These are phyloP conservation scores for Penicillium decumbens DNA, from an alignment of 2,329 filamentous ascomycete genomes.

Conservation along the genomic window DNA sequence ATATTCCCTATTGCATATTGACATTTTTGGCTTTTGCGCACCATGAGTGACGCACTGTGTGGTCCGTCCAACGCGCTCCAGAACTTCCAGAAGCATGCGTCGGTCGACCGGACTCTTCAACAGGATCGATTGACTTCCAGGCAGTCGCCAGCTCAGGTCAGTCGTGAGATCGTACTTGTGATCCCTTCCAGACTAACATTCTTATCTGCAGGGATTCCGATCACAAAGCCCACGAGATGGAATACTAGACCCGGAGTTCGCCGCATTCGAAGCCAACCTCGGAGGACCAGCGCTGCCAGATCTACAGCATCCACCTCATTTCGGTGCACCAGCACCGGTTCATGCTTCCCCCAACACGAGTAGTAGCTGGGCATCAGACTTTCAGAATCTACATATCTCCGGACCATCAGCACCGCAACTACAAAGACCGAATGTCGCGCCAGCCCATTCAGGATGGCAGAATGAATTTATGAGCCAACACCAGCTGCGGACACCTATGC, in stretches of 20 bases:
- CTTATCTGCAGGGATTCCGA: constrained; percentile 54
- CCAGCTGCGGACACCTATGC: constrained; percentile 24
- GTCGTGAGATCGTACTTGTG: constrained; percentile 5
- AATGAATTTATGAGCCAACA: constrained; percentile 53
- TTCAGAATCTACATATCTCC: constrained; percentile 43
- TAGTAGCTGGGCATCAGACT: constrained; percentile 44
- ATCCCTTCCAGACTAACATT: constrained; percentile 8
- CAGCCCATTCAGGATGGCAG: constrained; percentile 51
- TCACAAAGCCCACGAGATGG: constrained; percentile 53
- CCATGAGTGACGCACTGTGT: constrained; percentile 65
- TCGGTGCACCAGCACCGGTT: constrained; percentile 25
- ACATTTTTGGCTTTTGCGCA: constrained; percentile 13
- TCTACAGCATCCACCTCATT: constrained; percentile 35
- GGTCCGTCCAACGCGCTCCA: constrained; percentile 72
- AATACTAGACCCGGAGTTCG: constrained; percentile 61
- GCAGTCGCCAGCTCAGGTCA: constrained; percentile 53
- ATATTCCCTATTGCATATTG: background rate
- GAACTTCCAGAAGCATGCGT: constrained; percentile 65
- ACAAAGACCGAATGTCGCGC: constrained; percentile 42
- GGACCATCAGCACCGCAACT: constrained; percentile 44
- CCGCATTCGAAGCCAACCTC: constrained; percentile 56
- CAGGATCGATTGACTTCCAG: constrained; percentile 63
- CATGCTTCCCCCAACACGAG: constrained; percentile 21
- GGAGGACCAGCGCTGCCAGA: constrained; percentile 33
- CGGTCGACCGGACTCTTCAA: constrained; percentile 65